Percentiles rank a stretch among this genome's conserved stretches.
These are phyloP conservation scores for Saccharomyces hybrid DNA, from an alignment of 1,139 yeast species.

Conservation along the genomic window DNA sequence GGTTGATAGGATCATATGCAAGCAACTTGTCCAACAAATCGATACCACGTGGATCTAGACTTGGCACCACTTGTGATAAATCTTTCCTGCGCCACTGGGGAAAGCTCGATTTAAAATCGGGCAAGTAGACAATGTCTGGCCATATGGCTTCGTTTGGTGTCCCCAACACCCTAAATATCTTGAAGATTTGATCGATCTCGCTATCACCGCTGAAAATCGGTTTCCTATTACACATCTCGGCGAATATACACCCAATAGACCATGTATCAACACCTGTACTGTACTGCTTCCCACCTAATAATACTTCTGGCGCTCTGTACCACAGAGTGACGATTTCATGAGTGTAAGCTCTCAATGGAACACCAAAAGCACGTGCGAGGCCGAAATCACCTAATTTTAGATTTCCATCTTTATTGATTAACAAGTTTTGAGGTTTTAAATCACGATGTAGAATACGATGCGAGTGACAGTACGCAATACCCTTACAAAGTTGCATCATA, in stretches of 20 bases:
- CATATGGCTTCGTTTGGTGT: conserved; percentile 91
- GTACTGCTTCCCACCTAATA: conserved; percentile 93
- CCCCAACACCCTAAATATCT: conserved; percentile 86
- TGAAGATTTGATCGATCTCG: conserved; percentile 96
- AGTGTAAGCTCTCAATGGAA: conserved; percentile 91
- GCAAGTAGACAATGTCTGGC: conserved; percentile 94
- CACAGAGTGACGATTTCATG: conserved; percentile 97
- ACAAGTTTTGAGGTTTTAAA: conserved; percentile 89
- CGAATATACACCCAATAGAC: conserved; percentile 97
- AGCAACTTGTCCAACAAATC: conserved; percentile 74
- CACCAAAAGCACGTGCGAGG: conserved; percentile 94
- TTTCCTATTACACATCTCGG: conserved; percentile 95
- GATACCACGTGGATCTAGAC: conserved; percentile 72
- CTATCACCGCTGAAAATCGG: conserved; percentile 97
- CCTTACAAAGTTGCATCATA: conserved; percentile 87
- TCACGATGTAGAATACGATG: conserved; percentile 95
- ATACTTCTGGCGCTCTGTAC: conserved; percentile 96
- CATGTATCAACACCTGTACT: conserved; percentile 98
- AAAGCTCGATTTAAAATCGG: conserved; percentile 91
- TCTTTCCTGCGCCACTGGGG: conserved; percentile 88
- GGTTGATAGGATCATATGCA: conserved; percentile 86
- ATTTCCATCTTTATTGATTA: conserved; percentile 92
- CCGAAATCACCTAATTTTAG: conserved; percentile 96
- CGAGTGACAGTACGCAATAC: conserved; percentile 91
- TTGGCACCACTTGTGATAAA: conserved; percentile 64